Evolutionary conservation across 1,284 basidiomycete species (phyloP).

Genomic region (Volvariella surrecta): DNA sequence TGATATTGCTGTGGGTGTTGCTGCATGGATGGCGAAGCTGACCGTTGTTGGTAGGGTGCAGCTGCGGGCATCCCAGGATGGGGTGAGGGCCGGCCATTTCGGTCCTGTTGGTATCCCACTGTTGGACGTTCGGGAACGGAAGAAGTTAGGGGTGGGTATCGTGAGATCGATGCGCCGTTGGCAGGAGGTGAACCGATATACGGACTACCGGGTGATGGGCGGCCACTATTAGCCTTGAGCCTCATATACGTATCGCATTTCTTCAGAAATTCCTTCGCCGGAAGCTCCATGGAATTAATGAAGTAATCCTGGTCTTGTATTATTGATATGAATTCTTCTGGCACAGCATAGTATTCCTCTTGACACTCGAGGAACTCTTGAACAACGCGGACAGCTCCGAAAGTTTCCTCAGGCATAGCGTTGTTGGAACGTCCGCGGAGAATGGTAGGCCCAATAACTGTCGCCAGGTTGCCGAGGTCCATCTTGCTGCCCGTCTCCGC

Average conservation of each 20-base stretch:
- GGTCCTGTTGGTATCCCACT: conserved; percentile 17
- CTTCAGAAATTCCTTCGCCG: conserved; percentile 86
- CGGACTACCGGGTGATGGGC: conserved; percentile 24
- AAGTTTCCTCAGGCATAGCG: conserved; percentile 88
- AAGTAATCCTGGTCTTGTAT: conserved; percentile 86
- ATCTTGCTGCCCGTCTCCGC: conserved; percentile 98
- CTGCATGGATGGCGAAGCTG: conserved; percentile 21
- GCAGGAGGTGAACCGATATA: conserved; percentile 7
- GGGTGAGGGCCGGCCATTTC: conserved; percentile 20
- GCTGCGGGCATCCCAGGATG: conserved; percentile 20
- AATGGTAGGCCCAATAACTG: conserved; percentile 95
- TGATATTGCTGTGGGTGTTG: conserved; percentile 23
- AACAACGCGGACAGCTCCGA: conserved; percentile 83
- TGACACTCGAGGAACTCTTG: conserved; percentile 86
- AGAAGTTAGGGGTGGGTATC: conserved; percentile 24
- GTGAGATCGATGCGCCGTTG: conserved; percentile 22
- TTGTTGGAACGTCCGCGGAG: conserved; percentile 83
- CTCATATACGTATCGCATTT: conserved; percentile 76
- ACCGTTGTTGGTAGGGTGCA: conserved; percentile 18
- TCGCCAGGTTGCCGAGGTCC: conserved; percentile 96
- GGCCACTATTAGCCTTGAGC: conserved; percentile 31
- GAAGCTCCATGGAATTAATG: conserved; percentile 71
- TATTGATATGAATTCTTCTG: conserved; percentile 76
- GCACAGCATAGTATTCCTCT: conserved; percentile 89
- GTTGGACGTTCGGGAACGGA: conserved; percentile 28